A percentile compares a stretch with the other conserved stretches of the same genome.
Evolutionary conservation across 1,139 yeast genomes (phyloP).

Genomic region (Scheffersomyces cryptocercus): DNA sequence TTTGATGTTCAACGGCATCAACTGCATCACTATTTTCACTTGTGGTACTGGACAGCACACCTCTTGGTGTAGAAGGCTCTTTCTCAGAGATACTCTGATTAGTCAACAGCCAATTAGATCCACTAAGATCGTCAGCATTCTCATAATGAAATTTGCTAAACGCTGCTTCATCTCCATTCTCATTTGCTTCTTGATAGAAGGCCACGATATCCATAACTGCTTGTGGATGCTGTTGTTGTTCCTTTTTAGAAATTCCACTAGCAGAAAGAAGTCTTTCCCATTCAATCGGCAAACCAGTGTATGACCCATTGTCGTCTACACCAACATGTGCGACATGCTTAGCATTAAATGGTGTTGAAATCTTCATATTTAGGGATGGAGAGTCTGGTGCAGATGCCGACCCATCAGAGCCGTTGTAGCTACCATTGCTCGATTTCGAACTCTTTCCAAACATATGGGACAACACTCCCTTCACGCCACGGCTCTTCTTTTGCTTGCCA

Average conservation of each 20-base stretch:
- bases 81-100: constrained; percentile 4
- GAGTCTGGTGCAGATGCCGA: constrained; percentile 13
- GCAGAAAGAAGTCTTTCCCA: constrained; percentile 86
- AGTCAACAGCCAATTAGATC: constrained; percentile 12
- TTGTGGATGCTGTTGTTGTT: constrained; percentile 89
- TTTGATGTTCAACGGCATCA: constrained; percentile 4
- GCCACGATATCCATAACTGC: constrained; percentile 93
- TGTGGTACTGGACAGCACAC: constrained; percentile 5
- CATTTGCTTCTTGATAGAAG: constrained; percentile 72
- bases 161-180: constrained; percentile 65
- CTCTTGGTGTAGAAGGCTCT: constrained; percentile 28
- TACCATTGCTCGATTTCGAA: constrained; percentile 4
- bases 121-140: constrained; percentile 14
- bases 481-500: constrained; percentile 34
- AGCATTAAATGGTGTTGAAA: constrained; percentile 87
- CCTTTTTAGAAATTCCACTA: constrained; percentile 81
- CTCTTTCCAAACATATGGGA: constrained; percentile 42
- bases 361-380: constrained; percentile 52
- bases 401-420: constrained; percentile 5
- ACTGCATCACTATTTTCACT: too few species aligned
- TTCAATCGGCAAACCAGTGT: constrained; percentile 87
- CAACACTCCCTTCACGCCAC: constrained; percentile 43
- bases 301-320: constrained; percentile 82
- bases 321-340: constrained; percentile 95
- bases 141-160: constrained; percentile 68